Percentiles rank a stretch among this genome's conserved stretches.
phyloP scores from a whole-genome alignment of 2,329 filamentous ascomycete genomes.

The Sclerotinia borealis region DNA sequence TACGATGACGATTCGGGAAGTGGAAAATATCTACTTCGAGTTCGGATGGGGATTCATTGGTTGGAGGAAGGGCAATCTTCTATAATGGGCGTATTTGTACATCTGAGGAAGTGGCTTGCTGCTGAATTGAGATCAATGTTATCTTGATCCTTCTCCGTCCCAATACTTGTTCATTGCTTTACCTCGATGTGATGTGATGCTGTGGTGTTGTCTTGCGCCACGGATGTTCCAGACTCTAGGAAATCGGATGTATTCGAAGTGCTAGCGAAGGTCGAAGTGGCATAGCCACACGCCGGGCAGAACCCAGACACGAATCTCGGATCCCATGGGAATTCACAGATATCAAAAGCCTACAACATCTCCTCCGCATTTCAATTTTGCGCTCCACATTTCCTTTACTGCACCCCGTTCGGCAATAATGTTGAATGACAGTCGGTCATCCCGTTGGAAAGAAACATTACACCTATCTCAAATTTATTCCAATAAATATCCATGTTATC shows the following conservation, averaged over 20 bases:
- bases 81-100: constrained; percentile 32
- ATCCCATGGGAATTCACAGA: neutral
- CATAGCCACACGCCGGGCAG: neutral
- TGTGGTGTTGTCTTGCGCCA: neutral
- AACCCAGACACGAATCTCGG: neutral
- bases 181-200: constrained; percentile 2
- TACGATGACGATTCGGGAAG: constrained; percentile 16
- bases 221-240: neutral
- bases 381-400: neutral
- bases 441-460: no score
- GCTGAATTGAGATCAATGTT: constrained; percentile 15
- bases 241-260: neutral
- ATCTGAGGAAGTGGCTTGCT: constrained; percentile 17
- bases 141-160: constrained; percentile 12
- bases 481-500: neutral
- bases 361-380: neutral
- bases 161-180: constrained; percentile 7
- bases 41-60: constrained; percentile 24
- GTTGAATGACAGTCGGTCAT: no score
- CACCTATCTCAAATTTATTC: neutral
- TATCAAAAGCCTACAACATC: neutral
- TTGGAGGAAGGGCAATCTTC: constrained; percentile 30
- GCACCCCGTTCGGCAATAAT: neutral
- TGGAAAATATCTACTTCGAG: constrained; percentile 24
- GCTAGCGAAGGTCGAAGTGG: neutral